These are phyloP conservation scores for Neofusicoccum sp. DNA, from an alignment of 2,329 filamentous ascomycete genomes.

Conservation along the genomic window DNA sequence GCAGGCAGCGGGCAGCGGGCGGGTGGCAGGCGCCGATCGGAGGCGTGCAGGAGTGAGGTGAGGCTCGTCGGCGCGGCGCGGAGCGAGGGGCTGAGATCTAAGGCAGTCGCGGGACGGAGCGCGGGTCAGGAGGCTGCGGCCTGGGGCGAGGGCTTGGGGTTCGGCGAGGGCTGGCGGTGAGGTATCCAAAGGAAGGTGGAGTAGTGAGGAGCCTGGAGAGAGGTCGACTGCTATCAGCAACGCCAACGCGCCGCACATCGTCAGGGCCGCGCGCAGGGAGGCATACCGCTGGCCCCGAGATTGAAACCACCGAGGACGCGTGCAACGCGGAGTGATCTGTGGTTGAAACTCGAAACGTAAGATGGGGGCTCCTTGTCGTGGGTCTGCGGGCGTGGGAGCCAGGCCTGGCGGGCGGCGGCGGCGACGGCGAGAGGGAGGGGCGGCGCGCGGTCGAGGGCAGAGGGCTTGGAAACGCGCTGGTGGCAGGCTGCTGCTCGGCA, in stretches of 20 bases:
- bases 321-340: slow-evolving; percentile 38
- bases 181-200: slow-evolving; percentile 42
- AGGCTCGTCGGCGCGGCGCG: slow-evolving; percentile 9
- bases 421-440: slow-evolving; percentile 17
- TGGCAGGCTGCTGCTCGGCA: slow-evolving; percentile 12
- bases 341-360: slow-evolving; percentile 41
- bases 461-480: slow-evolving; percentile 16
- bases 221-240: slow-evolving; percentile 32
- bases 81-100: slow-evolving; percentile 27
- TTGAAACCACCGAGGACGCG: slow-evolving; percentile 31
- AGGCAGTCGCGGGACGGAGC: slow-evolving; percentile 19
- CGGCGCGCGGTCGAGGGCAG: slow-evolving; percentile 4
- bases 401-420: slow-evolving; percentile 2
- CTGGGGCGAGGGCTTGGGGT: neutral
- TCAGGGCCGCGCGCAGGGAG: slow-evolving; percentile 25
- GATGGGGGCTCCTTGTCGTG: slow-evolving; percentile 21
- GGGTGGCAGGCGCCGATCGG: slow-evolving; percentile 24
- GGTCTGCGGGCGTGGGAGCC: slow-evolving; percentile 1
- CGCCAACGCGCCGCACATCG: slow-evolving; percentile 23
- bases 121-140: slow-evolving; percentile 2
- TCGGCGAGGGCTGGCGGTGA: slow-evolving; percentile 11
- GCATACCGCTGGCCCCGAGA: slow-evolving; percentile 36
- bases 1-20: slow-evolving; percentile 6
- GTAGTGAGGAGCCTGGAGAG: slow-evolving; percentile 32
- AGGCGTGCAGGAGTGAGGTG: slow-evolving; percentile 24